Percentiles rank a stretch among this genome's conserved stretches.
Evolutionary conservation across 2,329 filamentous ascomycete genomes (phyloP).

Genomic region (Colletotrichum chrysophilum): DNA sequence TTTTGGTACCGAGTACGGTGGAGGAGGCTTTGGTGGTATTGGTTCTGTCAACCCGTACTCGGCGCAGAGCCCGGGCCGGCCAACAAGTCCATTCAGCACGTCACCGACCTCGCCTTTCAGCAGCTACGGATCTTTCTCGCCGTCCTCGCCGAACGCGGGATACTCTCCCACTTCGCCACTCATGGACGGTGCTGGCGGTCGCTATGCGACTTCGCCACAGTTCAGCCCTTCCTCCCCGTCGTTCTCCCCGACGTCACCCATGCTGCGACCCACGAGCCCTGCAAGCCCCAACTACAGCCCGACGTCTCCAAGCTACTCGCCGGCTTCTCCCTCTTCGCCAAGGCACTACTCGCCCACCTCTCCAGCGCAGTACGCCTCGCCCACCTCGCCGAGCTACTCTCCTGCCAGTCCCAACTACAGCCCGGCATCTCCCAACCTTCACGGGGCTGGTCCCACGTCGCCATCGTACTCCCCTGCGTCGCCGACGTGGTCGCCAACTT

Average conservation of each 20-base stretch:
- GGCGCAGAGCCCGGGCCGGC: slow-evolving; percentile 63
- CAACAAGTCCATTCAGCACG: slow-evolving; percentile 78
- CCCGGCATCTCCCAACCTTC: slow-evolving; percentile 67
- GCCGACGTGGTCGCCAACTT: slow-evolving; percentile 81
- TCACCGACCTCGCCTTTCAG: slow-evolving; percentile 71
- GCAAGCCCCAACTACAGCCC: slow-evolving; percentile 68
- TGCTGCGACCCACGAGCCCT: slow-evolving; percentile 59
- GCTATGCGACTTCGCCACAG: slow-evolving; percentile 64
- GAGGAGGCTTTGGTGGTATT: slow-evolving; percentile 50
- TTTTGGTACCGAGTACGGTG: slow-evolving; percentile 67
- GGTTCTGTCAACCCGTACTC: slow-evolving; percentile 69
- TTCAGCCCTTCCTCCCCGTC: slow-evolving; percentile 69
- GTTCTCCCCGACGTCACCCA: slow-evolving; percentile 67
- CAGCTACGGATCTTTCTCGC: slow-evolving; percentile 69
- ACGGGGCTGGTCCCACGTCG: slow-evolving; percentile 50
- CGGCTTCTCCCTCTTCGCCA: slow-evolving; percentile 62
- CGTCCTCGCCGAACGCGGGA: slow-evolving; percentile 74
- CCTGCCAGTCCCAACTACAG: slow-evolving; percentile 75
- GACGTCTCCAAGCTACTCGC: slow-evolving; percentile 69
- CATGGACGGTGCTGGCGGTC: slow-evolving; percentile 57
- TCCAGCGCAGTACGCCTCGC: slow-evolving; percentile 74
- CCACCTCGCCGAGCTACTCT: slow-evolving; percentile 76
- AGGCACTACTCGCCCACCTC: slow-evolving; percentile 73
- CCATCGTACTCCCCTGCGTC: slow-evolving; percentile 73
- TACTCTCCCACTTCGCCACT: slow-evolving; percentile 81